Percentiles rank a stretch among this genome's conserved stretches.
Conservation (phyloP, 2,329 filamentous ascomycete genomes). For the Akanthomyces dipterigenus region DNA sequence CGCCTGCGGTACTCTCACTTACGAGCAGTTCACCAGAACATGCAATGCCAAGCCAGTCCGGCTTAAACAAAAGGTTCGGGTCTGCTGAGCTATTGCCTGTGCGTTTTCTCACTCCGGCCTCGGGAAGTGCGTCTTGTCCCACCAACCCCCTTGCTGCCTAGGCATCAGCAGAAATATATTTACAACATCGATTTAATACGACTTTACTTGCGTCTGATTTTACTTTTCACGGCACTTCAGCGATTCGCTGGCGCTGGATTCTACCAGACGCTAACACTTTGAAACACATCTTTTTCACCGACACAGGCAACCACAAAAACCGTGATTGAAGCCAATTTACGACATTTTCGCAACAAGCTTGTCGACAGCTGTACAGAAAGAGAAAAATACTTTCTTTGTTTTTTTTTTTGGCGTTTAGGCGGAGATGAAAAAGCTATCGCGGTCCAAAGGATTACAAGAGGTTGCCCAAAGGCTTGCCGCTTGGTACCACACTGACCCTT, state of each 20-base stretch:
- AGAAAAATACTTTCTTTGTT: background rate
- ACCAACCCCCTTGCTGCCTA: background rate
- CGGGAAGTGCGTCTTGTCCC: background rate
- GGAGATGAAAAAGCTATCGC: slow-evolving; percentile 12
- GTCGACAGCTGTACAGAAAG: slow-evolving; percentile 2
- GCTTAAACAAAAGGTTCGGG: background rate
- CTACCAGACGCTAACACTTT: background rate
- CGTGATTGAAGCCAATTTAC: background rate
- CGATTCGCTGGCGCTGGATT: background rate
- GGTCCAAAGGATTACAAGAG: slow-evolving; percentile 9
- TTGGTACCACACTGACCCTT: slow-evolving; percentile 13
- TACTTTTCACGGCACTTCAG: background rate
- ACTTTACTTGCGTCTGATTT: background rate
- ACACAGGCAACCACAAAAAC: background rate
- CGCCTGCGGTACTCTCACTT: slow-evolving; percentile 6
- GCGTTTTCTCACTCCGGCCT: background rate
- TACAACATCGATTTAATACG: slow-evolving; percentile 1
- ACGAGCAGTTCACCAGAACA: slow-evolving; percentile 1
- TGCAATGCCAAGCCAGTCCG: background rate
- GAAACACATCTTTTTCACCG: background rate
- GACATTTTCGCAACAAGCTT: background rate
- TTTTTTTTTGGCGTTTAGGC: slow-evolving; percentile 10
- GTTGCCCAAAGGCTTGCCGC: background rate
- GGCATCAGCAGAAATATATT: background rate
- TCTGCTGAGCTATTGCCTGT: background rate